Conservation (phyloP, 345 rosid genomes). For the Brassica juncea region DNA sequence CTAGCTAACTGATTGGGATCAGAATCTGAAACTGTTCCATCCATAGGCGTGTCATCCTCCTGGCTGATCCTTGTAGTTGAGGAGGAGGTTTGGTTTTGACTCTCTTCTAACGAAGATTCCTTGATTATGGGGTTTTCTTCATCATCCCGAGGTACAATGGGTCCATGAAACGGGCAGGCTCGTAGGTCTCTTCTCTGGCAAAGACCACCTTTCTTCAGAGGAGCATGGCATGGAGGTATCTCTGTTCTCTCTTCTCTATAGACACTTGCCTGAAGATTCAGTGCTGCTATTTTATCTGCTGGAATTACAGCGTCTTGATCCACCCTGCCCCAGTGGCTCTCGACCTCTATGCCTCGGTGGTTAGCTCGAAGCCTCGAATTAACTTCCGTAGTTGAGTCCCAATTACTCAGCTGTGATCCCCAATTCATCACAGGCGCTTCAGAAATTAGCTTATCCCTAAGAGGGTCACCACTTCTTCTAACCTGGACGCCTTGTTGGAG, state of each 20-base stretch:
- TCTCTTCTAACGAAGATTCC: slow-evolving; percentile 37
- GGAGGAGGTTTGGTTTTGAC: slow-evolving; percentile 25
- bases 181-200: slow-evolving; percentile 84
- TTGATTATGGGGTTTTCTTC: slow-evolving; percentile 55
- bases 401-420: slow-evolving; percentile 65
- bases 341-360: slow-evolving; percentile 86
- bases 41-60: slow-evolving; percentile 32
- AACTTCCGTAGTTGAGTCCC: slow-evolving; percentile 69
- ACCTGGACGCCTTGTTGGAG: background rate
- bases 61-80: slow-evolving; percentile 28
- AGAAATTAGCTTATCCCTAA: slow-evolving; percentile 59
- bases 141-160: slow-evolving; percentile 68
- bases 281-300: slow-evolving; percentile 80
- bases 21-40: slow-evolving; percentile 36
- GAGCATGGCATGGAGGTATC: slow-evolving; percentile 74
- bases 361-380: too few relatives aligned
- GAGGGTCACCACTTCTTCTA: slow-evolving; percentile 26
- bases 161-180: slow-evolving; percentile 87
- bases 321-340: slow-evolving; percentile 91
- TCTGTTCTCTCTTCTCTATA: slow-evolving; percentile 69
- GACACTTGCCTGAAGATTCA: slow-evolving; percentile 65
- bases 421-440: slow-evolving; percentile 74
- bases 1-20: slow-evolving; percentile 50
- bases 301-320: slow-evolving; percentile 90
- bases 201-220: slow-evolving; percentile 70